Conservation (phyloP, 768 basidiomycete species). For the Auricularia heimuer region DNA sequence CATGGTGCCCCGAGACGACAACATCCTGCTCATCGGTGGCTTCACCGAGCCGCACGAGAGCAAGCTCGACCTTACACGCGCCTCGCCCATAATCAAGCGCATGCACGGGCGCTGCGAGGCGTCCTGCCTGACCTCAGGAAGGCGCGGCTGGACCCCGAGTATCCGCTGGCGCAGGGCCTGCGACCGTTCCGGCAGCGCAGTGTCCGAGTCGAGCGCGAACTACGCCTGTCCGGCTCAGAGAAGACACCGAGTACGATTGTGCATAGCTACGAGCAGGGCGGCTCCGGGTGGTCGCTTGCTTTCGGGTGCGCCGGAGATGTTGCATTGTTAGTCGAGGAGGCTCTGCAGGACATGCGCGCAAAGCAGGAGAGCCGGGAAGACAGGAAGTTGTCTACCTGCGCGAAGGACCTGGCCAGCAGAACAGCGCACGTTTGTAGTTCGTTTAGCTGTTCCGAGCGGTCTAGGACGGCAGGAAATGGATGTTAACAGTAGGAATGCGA, state of each 20-base stretch:
- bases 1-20: conserved; percentile 29
- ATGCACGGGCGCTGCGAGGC: conserved; percentile 22
- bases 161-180: conserved; percentile 22
- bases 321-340: neutral
- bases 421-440: too few species aligned
- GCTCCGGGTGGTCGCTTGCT: conserved; percentile 9
- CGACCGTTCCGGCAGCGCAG: conserved; percentile 20
- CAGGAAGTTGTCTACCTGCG: too few species aligned
- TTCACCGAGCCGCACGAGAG: conserved; percentile 19
- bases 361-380: neutral
- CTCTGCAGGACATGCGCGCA: neutral
- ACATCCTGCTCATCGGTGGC: conserved; percentile 26
- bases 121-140: conserved; percentile 19
- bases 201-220: conserved; percentile 22
- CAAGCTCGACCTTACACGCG: conserved; percentile 19
- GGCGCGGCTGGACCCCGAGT: conserved; percentile 18
- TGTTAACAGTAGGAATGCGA: too few species aligned
- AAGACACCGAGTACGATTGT: conserved; percentile 16
- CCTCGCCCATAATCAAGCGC: conserved; percentile 20
- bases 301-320: neutral
- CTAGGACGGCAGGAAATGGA: too few species aligned
- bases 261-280: conserved; percentile 24
- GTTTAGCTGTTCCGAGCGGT: too few species aligned
- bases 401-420: too few species aligned
- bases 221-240: conserved; percentile 7